phyloP scores from a whole-genome alignment of 1,284 basidiomycete genomes.

The Wallemia ichthyophaga region DNA sequence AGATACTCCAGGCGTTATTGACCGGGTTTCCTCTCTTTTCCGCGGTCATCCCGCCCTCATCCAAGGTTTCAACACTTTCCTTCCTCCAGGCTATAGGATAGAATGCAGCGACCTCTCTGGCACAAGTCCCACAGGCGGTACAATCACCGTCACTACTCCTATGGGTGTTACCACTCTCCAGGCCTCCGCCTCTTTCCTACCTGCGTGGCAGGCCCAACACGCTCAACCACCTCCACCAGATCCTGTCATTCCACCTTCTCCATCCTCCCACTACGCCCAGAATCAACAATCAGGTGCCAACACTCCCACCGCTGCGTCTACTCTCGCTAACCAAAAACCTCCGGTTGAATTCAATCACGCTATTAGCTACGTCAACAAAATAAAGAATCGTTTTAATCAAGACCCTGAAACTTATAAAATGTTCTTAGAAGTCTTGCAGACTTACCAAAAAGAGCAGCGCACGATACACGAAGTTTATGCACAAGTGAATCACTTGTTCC shows the following conservation, averaged over 20 bases:
- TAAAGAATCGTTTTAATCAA: conserved; percentile 74
- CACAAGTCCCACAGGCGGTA: conserved; percentile 25
- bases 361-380: conserved; percentile 94
- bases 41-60: conserved; percentile 77
- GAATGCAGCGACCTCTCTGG: conserved; percentile 41
- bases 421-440: conserved; percentile 90
- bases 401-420: conserved; percentile 91
- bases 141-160: conserved; percentile 85
- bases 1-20: conserved; percentile 94
- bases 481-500: conserved; percentile 76
- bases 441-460: conserved; percentile 80
- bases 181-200: conserved; percentile 10
- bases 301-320: conserved; percentile 5
- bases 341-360: conserved; percentile 78
- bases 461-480: conserved; percentile 69
- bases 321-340: conserved; percentile 7
- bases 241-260: conserved; percentile 6
- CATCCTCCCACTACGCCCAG: not conserved
- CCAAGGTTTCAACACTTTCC: conserved; percentile 96
- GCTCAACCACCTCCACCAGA: conserved; percentile 12
- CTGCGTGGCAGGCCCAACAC: conserved; percentile 7
- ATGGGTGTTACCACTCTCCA: conserved; percentile 40
- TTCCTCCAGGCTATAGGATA: conserved; percentile 86
- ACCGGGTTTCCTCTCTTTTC: conserved; percentile 82
- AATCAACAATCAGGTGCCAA: conserved; percentile 3